Evolutionary conservation across 805 yeast species (phyloP).

Genomic region (Candida pseudoglaebosa): DNA sequence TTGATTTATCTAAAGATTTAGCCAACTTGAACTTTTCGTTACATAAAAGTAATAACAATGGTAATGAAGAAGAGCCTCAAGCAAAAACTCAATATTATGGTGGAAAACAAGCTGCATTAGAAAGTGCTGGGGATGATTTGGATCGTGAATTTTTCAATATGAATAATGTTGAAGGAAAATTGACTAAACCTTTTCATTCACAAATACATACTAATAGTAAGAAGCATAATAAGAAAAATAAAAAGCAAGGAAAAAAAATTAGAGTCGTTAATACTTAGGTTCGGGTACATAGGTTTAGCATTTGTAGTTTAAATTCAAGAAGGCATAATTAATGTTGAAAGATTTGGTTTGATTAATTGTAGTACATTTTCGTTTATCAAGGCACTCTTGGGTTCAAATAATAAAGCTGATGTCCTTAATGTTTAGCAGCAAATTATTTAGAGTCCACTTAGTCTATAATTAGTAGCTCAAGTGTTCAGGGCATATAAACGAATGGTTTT

Average conservation of each 20-base stretch:
- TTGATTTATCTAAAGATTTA: conserved; percentile 69
- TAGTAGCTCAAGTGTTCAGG: too few relatives aligned
- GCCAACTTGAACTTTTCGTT: conserved; percentile 72
- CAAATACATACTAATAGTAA: conserved; percentile 34
- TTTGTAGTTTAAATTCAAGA: neutral
- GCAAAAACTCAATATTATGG: conserved; percentile 62
- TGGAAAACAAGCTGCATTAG: conserved; percentile 77
- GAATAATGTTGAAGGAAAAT: conserved; percentile 58
- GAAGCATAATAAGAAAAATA: conserved; percentile 75
- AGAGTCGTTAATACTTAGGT: conserved; percentile 25
- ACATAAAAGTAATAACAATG: conserved; percentile 46
- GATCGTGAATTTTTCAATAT: conserved; percentile 82
- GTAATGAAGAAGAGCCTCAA: conserved; percentile 14
- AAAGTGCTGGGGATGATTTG: conserved; percentile 74
- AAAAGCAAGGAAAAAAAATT: conserved; percentile 52
- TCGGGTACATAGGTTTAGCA: conserved; percentile 3
- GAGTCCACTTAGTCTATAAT: too few relatives aligned
- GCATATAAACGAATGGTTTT: too few relatives aligned
- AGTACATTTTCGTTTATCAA: too few relatives aligned
- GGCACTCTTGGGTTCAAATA: too few relatives aligned
- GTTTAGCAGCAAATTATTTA: too few relatives aligned
- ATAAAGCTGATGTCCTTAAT: too few relatives aligned
- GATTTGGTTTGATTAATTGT: neutral
- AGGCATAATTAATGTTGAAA: too few relatives aligned
- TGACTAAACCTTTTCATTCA: conserved; percentile 73